phyloP scores from a whole-genome alignment of 345 rosid genomes.

The Camelina laxa region DNA sequence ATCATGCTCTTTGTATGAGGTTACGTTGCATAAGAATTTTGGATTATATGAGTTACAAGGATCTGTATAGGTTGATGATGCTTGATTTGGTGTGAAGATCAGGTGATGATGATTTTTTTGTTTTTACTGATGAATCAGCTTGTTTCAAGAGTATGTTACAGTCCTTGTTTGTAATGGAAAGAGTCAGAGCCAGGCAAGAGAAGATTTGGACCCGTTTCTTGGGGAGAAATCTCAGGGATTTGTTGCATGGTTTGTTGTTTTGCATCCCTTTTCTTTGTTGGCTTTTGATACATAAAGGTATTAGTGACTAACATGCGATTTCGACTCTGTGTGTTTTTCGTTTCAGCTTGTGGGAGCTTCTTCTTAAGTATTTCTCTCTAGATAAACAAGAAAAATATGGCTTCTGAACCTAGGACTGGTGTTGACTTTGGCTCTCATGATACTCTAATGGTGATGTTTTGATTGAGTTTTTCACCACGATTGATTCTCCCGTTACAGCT shows the following conservation, averaged over 20 bases:
- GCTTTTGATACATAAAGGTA: too few species aligned
- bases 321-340: background rate
- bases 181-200: conserved; percentile 40
- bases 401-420: conserved; percentile 23
- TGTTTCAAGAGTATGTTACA: conserved; percentile 44
- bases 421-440: conserved; percentile 25
- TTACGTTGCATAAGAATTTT: conserved; percentile 5
- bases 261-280: conserved; percentile 7
- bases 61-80: conserved; percentile 9
- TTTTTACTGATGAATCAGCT: conserved; percentile 28
- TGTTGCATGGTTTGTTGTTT: conserved; percentile 42
- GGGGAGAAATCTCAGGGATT: conserved; percentile 37
- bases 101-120: background rate
- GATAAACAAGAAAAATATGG: conserved; percentile 17
- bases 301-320: background rate
- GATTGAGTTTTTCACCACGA: conserved; percentile 60
- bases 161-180: conserved; percentile 51
- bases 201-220: conserved; percentile 49
- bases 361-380: conserved; percentile 27
- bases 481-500: conserved; percentile 67
- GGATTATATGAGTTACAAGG: background rate
- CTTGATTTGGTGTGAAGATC: conserved; percentile 10
- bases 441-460: conserved; percentile 63
- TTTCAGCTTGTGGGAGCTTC: conserved; percentile 46
- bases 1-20: conserved; percentile 1